These are phyloP conservation scores for Ustilago trichophora DNA, from an alignment of 1,284 basidiomycete species.

Conservation along the genomic window DNA sequence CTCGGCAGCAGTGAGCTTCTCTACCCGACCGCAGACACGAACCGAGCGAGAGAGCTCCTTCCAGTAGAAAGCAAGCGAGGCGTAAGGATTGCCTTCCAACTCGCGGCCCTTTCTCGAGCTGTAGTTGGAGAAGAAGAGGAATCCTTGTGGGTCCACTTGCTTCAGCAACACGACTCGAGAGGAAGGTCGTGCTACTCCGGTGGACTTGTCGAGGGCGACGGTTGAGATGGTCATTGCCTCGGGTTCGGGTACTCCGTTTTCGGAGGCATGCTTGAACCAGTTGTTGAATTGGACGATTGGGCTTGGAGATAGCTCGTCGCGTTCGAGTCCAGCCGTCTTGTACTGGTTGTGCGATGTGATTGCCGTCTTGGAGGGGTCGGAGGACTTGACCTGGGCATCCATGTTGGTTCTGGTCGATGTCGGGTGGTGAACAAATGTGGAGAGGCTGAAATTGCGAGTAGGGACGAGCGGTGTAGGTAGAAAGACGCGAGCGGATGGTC, in stretches of 20 bases:
- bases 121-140: constrained; percentile 98
- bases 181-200: constrained; percentile 71
- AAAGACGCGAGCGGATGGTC: not conserved
- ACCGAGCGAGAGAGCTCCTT: constrained; percentile 82
- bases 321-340: constrained; percentile 53
- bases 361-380: constrained; percentile 21
- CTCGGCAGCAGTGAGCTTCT: constrained; percentile 77
- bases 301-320: constrained; percentile 31
- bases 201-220: constrained; percentile 23
- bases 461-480: not conserved
- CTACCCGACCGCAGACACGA: constrained; percentile 83
- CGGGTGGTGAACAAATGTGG: not conserved
- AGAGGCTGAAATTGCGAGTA: not conserved
- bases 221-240: constrained; percentile 65
- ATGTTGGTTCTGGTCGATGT: constrained; percentile 7
- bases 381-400: constrained; percentile 14
- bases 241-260: constrained; percentile 56
- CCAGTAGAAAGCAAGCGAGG: constrained; percentile 91
- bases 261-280: constrained; percentile 58
- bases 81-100: constrained; percentile 74
- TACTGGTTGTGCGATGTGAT: constrained; percentile 64
- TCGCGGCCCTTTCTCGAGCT: constrained; percentile 88
- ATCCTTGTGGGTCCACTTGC: constrained; percentile 74
- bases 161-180: constrained; percentile 91
- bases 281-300: constrained; percentile 60